Conservation (phyloP, 257 asterid genomes). For the Nicotiana attenuata region DNA sequence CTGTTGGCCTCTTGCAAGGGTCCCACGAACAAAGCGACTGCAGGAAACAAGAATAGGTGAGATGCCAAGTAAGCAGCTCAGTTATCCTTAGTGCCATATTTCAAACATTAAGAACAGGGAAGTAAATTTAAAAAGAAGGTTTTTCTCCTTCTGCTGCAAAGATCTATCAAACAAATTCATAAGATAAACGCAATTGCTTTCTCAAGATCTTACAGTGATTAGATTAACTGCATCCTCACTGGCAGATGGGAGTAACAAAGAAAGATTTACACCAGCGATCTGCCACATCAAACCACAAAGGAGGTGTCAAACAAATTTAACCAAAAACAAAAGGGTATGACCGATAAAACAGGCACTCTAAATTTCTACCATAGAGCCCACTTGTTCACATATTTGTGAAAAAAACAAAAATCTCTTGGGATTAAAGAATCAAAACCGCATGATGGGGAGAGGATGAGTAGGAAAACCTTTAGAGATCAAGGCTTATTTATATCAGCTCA, state of each 20-base stretch:
- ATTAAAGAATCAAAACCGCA: neutral
- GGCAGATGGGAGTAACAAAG: conserved; percentile 64
- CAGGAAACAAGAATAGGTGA: conserved; percentile 11
- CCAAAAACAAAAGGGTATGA: neutral
- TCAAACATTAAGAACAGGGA: neutral
- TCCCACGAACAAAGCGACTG: conserved; percentile 68
- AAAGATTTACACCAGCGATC: conserved; percentile 45
- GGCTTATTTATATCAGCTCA: neutral
- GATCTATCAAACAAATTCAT: neutral
- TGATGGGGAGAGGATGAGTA: neutral
- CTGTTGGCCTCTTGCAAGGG: conserved; percentile 71
- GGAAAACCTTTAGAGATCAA: neutral
- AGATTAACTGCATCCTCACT: conserved; percentile 71
- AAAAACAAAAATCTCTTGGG: neutral
- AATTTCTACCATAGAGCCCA: neutral
- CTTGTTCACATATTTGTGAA: neutral
- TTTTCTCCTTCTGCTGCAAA: neutral
- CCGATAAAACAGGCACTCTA: neutral
- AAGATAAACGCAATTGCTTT: conserved; percentile 18
- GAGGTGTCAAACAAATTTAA: neutral
- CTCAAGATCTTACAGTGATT: conserved; percentile 48
- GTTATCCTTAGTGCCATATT: neutral
- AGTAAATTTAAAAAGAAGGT: neutral
- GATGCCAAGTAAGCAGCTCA: neutral
- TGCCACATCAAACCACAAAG: neutral